A percentile compares a stretch with the other conserved stretches of the same genome.
phyloP scores from a whole-genome alignment of 257 asterid species.

The Solanum appendiculatum region DNA sequence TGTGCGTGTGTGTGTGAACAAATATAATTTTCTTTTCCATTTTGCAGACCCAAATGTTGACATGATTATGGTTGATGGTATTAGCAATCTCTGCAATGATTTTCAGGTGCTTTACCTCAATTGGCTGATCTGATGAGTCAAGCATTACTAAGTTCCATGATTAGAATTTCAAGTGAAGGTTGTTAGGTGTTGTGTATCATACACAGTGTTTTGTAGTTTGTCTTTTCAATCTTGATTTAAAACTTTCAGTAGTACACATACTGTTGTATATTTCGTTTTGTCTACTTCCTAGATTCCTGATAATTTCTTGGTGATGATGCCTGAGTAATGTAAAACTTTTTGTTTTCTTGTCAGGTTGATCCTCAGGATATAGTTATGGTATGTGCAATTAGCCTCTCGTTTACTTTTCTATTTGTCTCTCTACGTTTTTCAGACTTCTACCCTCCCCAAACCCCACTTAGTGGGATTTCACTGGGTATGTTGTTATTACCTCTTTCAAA shows the following conservation, averaged over 20 bases:
- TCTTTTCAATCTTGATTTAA: neutral
- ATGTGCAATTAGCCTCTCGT: slow-evolving; percentile 15
- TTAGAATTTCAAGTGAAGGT: neutral
- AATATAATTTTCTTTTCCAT: neutral
- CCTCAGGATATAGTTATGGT: slow-evolving; percentile 96
- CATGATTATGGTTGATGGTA: slow-evolving; percentile 48
- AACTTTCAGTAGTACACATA: neutral
- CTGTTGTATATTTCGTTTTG: neutral
- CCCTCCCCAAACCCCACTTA: too few species aligned
- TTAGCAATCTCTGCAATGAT: slow-evolving; percentile 31
- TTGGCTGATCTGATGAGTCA: neutral
- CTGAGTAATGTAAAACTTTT: neutral
- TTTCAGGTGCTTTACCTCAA: slow-evolving; percentile 26
- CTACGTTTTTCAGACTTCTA: neutral
- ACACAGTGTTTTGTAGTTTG: neutral
- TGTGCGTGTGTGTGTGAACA: neutral
- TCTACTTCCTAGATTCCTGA: neutral
- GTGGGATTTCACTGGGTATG: too few species aligned
- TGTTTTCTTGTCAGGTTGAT: slow-evolving; percentile 58
- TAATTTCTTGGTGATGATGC: neutral
- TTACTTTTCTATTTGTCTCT: neutral
- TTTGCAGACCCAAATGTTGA: slow-evolving; percentile 29
- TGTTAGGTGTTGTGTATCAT: neutral
- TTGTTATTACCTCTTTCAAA: neutral
- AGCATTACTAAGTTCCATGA: neutral